Conservation (phyloP, 768 basidiomycete genomes). For the Podaxis rugospora region DNA sequence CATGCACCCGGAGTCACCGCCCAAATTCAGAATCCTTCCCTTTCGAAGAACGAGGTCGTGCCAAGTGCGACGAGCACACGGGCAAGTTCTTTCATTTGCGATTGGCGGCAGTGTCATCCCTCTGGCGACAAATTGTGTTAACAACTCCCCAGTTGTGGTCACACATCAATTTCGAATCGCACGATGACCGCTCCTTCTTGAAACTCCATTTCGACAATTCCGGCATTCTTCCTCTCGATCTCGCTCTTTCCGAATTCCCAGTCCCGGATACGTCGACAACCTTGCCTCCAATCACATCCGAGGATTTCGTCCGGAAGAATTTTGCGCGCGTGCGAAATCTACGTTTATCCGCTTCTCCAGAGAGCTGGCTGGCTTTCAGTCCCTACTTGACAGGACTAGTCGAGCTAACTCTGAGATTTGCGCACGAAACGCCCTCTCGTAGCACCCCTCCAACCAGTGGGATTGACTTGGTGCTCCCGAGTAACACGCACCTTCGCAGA, state of each 20-base stretch:
- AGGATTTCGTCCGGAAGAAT: not conserved
- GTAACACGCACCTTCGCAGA: not conserved
- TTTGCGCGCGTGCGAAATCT: not conserved
- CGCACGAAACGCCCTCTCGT: not conserved
- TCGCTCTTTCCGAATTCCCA: not conserved
- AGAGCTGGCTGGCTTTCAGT: not conserved
- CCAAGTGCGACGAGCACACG: not conserved
- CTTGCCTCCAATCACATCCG: not conserved
- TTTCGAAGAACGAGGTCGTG: not conserved
- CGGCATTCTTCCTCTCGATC: not conserved
- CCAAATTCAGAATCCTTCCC: not conserved
- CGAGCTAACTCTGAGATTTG: not conserved
- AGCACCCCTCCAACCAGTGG: not conserved
- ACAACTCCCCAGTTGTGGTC: not conserved
- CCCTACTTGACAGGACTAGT: not conserved
- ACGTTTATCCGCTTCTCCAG: not conserved
- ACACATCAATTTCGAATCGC: not conserved
- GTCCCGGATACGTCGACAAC: not conserved
- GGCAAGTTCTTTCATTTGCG: not conserved
- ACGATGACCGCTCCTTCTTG: not conserved
- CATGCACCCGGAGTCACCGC: not conserved
- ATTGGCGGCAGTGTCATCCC: not conserved
- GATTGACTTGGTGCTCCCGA: not conserved
- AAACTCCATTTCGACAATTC: not conserved
- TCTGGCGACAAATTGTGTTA: not conserved